Evolutionary conservation across 2,329 filamentous ascomycete genomes (phyloP), one percentile per base, ranked within the genome.

Genomic region (Ceratocystis alfenasii): DNA sequence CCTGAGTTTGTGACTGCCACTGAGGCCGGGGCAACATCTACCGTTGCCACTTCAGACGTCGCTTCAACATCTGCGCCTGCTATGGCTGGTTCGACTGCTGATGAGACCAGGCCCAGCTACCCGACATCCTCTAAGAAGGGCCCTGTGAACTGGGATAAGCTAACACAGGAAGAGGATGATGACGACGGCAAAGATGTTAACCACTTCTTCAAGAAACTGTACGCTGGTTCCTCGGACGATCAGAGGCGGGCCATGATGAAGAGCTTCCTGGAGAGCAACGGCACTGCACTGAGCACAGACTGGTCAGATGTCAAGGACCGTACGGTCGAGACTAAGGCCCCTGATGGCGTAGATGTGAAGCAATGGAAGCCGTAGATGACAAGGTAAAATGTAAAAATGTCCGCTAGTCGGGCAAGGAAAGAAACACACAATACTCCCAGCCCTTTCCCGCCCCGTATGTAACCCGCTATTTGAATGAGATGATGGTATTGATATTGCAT

Each of bases 241-340:
- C 89, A 90, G 67, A 85, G 86, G 73, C 85, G 91, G 1, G 94
- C 94, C 7, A 99, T 99, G 94, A 90, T 95, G 85, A 99, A 99
- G 83, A 95, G 90, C 73, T 97, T 90, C 72, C 81, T 85, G 15
- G 93, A 99, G 79, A 96, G 92, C 75, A 94, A 95, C 70, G 94
- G 94, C 3, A 99, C 94, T 0, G 83, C 89, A 2, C 78, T 99
- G 62, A 96, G 90, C 75, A 99, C 94, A 0, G 90, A 93, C 74
- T 99, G 94, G 94, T 76, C 78, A 8, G 88, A 95, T 68, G 93
- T 96, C 22, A 83, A 84, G 63, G 82, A 80, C 69, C 84, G 83
- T 20, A 87, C 77, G 28, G 88, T 96, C 30, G 83, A 89, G 73
- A 88, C 86, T 0, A 76, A 79, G 45, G 88, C 90, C 7, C 90